These are phyloP conservation scores for Candida insectorum DNA, from an alignment of 805 yeast species.

Conservation along the genomic window DNA sequence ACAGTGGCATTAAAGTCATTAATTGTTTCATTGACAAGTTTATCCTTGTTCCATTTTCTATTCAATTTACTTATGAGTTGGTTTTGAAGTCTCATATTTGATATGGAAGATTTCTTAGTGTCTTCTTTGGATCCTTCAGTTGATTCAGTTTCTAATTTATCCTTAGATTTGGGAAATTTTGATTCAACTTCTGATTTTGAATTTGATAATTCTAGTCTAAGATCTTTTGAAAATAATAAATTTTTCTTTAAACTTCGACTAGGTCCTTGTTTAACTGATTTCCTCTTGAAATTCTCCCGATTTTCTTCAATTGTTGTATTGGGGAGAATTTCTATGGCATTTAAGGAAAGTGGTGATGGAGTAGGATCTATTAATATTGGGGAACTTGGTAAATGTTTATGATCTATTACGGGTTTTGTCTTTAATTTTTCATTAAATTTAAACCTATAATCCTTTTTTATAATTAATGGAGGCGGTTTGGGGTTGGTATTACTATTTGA, in stretches of 20 bases:
- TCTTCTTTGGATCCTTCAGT: slow-evolving; percentile 1
- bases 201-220: slow-evolving; percentile 32
- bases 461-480: neutral
- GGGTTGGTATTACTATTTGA: slow-evolving; percentile 13
- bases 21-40: slow-evolving; percentile 9
- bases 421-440: slow-evolving; percentile 14
- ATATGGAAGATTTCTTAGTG: slow-evolving; percentile 6
- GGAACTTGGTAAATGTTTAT: slow-evolving; percentile 2
- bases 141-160: neutral
- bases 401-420: neutral
- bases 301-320: slow-evolving; percentile 7
- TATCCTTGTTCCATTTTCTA: slow-evolving; percentile 36
- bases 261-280: slow-evolving; percentile 1
- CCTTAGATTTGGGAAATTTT: slow-evolving; percentile 2
- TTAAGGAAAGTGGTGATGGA: slow-evolving; percentile 25
- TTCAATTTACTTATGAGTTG: slow-evolving; percentile 32
- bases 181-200: slow-evolving; percentile 10
- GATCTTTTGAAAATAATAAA: slow-evolving; percentile 32
- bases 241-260: slow-evolving; percentile 24
- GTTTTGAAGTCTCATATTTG: slow-evolving; percentile 27
- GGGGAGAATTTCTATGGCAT: slow-evolving; percentile 7
- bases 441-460: slow-evolving; percentile 24
- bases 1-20: slow-evolving; percentile 5
- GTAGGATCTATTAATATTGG: slow-evolving; percentile 12
- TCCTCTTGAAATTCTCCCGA: slow-evolving; percentile 4